Evolutionary conservation across 2,329 filamentous ascomycete species (phyloP), one percentile per base, ranked within the genome.

Genomic region (Gaeumannomyces sp.): DNA sequence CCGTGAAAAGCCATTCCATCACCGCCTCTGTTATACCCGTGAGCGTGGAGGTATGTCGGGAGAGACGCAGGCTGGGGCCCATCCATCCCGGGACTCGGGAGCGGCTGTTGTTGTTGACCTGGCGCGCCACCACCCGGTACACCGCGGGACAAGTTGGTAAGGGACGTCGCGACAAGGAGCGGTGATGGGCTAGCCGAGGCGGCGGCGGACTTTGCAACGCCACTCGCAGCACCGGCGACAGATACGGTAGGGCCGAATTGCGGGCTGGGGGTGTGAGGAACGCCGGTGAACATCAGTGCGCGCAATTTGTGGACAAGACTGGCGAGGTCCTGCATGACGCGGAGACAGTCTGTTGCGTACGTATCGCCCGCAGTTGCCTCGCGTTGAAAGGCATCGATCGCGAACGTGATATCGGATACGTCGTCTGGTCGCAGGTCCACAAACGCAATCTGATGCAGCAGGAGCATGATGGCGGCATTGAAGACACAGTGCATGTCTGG

Each of bases 401-500:
- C 79, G 65, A 79, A 80, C 1, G 71, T 69, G 27, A 83, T 73
- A 57, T 77, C 76, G 3, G 60, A 71, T 59, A 66, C 65, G 64
- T 73, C 74, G 50, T 66, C 70, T 62, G 68, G 72, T 60, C 69
- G 68, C 14, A 73, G 67, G 35, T 75, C 72, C 28, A 74, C 71
- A 57, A 75, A 75, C 3, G 81, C 72, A 29, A 83, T 74, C 66
- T 79, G 76, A 65, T 79, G 76, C 64, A 84, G 74, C 64, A 81
- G 76, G 38, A 84, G 74, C 25, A 82, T 75, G 53, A 82, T 74
- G 64, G 80, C 78, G 3, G 81, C 80, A 69, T 81, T 82, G 73
- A 83, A 83, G 56, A 83, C 75, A 68, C 79, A 77, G 71, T 83
- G 81, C 62, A 83, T 73, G 13, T 78, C 78, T 0, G 77, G 74